phyloP scores from a whole-genome alignment of 2,329 filamentous ascomycete species.

The Escovopsis weberi region DNA sequence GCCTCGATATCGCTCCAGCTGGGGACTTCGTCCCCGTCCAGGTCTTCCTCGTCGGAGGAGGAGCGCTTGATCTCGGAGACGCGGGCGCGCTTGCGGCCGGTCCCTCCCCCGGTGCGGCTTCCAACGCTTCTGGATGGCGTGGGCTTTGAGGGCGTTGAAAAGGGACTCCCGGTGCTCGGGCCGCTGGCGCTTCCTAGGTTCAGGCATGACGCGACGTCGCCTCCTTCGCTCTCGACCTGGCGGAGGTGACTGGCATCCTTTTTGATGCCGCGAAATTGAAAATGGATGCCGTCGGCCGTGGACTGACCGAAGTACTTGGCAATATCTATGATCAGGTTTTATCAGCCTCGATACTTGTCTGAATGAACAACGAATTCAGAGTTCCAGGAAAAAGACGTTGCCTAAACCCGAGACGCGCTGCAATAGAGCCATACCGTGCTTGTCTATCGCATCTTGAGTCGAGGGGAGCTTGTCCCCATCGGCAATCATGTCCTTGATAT shows the following conservation, averaged over 20 bases:
- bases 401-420: too few relatives aligned
- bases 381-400: too few relatives aligned
- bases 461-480: constrained; percentile 20
- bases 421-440: constrained; percentile 27
- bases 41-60: constrained; percentile 13
- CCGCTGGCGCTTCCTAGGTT: constrained; percentile 8
- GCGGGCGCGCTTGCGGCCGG: constrained; percentile 13
- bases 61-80: constrained; percentile 14
- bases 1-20: constrained; percentile 20
- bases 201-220: constrained; percentile 30
- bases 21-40: constrained; percentile 14
- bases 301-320: constrained; percentile 45
- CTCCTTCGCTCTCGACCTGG: constrained; percentile 26
- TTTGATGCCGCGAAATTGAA: constrained; percentile 44
- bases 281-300: constrained; percentile 42
- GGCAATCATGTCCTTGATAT: constrained; percentile 28
- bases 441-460: constrained; percentile 24
- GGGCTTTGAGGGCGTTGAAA: constrained; percentile 17
- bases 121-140: constrained; percentile 7
- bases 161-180: constrained; percentile 10
- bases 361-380: too few relatives aligned
- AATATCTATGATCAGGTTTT: constrained; percentile 31
- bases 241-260: constrained; percentile 34
- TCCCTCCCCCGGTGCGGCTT: constrained; percentile 12
- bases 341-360: too few relatives aligned